Evolutionary conservation across 73 alveolate species (phyloP), one percentile per base, ranked within the genome.

Genomic region (Stentor coeruleus): DNA sequence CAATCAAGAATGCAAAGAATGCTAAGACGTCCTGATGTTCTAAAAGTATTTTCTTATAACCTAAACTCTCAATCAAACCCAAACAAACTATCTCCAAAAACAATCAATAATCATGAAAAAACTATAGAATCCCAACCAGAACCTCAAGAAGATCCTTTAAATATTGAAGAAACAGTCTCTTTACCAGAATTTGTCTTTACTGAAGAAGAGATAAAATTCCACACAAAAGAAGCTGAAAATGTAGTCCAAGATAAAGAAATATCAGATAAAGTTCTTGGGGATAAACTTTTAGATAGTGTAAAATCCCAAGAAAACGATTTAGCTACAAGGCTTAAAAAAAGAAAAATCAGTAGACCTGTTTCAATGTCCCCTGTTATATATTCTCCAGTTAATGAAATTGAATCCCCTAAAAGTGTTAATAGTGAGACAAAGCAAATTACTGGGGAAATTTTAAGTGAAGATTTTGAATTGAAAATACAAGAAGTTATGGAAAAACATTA

Each of bases 391-490:
- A 49, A 49, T 49, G 66, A 49, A 49, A 20, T 20, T 49, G 66
- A 49, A 20, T 49, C 66, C 6, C 66, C 66, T 11, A 49, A 49
- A 49, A 20, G 28, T 49, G n/a, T n/a, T n/a, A 6, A 49, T 11
- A 11, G 28, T 6, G 66, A 49, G 20, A 49, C 66, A 11, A 20
- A 20, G 20, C 6, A 49, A 20, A 20, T 49, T 49, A 20, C 6
- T 6, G 20, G 20, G 66, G 66, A 49, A 49, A n/a, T n/a, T n/a
- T n/a, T n/a, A n/a, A n/a, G n/a, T n/a, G n/a, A n/a, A n/a, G n/a
- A n/a, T n/a, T n/a, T n/a, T n/a, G 92, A 89, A 59, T 85, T 91
- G 3, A 28, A 58, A n/a, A 36, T 58, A 58, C 36, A 20, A 3
- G 89, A 82, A 31, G 75, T 38, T 31, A 82, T 85, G 3, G 59